Evolutionary conservation across 2,329 filamentous ascomycete species (phyloP), one percentile per base, ranked within the genome.

Genomic region (Penicillium sp.): DNA sequence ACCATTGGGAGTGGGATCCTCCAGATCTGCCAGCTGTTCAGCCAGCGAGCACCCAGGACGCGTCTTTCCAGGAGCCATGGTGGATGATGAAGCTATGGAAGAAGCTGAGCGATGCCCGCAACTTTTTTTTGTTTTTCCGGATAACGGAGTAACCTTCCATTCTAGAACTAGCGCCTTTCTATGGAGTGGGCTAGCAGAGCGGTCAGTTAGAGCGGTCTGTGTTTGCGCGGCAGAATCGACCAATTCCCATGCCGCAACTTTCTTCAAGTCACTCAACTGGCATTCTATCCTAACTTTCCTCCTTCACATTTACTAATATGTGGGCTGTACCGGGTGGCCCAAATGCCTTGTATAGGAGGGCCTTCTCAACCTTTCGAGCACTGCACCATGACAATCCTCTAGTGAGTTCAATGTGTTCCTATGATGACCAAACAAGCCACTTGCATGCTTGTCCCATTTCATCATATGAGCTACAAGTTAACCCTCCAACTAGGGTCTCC

Each of bases 331-430:
- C 38, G 32, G 29, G 29, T 18, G n/a, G 32, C n/a, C 18, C 38
- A 23, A 33, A 29, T 6, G 0, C 32, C 15, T 69, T 74, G 64
- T 71, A 68, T 49, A 66, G 66, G 60, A 72, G 74, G 48, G 60
- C 77, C 31, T 83, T 89, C 59, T 85, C 84, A 9, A 80, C 75
- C 3, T 60, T 77, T 27, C 67, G 75, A 28, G 58, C 62, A 12
- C 68, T 86, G 28, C 76, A 75, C 47, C 91, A 96, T 84, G 91
- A 95, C 59, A 96, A 95, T 59, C 91, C 91, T 3, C 72, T 95
- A 66, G 91, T 95, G n/a, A 56, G 59, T 59, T 25, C 27, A 32
- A 31, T 13, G 15, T 24, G 38, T 25, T 35, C n/a, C 18, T 18
- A 35, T 35, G 32, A 5, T 27, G 20, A 7, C 8, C 23, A n/a